phyloP scores from a whole-genome alignment of 1,284 basidiomycete genomes.

The Hemileia vastatrix region DNA sequence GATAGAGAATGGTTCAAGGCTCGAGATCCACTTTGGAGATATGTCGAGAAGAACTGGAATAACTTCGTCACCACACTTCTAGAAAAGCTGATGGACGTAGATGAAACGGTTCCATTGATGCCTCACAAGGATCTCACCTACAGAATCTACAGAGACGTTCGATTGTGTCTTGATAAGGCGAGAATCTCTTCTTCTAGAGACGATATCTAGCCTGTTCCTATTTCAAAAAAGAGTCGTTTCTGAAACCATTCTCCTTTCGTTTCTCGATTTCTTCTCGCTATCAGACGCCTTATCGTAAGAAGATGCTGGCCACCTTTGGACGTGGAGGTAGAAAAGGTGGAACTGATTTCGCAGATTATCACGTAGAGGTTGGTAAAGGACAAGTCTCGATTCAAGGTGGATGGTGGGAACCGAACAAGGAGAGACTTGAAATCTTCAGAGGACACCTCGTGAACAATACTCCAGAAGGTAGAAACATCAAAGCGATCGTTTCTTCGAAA shows the following conservation, averaged over 20 bases:
- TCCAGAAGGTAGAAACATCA: neutral
- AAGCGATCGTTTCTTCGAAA: slow-evolving; percentile 6
- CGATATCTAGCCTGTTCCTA: neutral
- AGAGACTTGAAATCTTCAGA: slow-evolving; percentile 1
- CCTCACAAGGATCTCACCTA: slow-evolving; percentile 11
- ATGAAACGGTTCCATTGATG: slow-evolving; percentile 10
- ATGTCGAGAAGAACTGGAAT: slow-evolving; percentile 9
- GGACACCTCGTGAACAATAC: slow-evolving; percentile 9
- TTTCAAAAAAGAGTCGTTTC: neutral
- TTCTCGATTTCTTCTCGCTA: slow-evolving; percentile 1
- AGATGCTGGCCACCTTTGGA: slow-evolving; percentile 7
- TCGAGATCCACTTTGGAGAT: slow-evolving; percentile 5
- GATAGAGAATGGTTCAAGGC: slow-evolving; percentile 16
- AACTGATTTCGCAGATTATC: slow-evolving; percentile 3
- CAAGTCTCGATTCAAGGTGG: slow-evolving; percentile 2
- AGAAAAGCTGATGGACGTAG: slow-evolving; percentile 4
- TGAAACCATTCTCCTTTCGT: neutral
- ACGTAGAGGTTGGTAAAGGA: neutral
- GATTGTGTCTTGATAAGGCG: neutral
- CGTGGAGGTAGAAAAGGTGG: slow-evolving; percentile 4
- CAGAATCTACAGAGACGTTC: slow-evolving; percentile 9
- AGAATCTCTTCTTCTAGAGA: neutral
- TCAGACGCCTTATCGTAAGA: slow-evolving; percentile 10
- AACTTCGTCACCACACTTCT: slow-evolving; percentile 7
- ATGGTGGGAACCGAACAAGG: slow-evolving; percentile 3